Evolutionary conservation across 208 protist genomes (phyloP), one percentile per base, ranked within the genome.

Genomic region (Acanthamoeba sp.): DNA sequence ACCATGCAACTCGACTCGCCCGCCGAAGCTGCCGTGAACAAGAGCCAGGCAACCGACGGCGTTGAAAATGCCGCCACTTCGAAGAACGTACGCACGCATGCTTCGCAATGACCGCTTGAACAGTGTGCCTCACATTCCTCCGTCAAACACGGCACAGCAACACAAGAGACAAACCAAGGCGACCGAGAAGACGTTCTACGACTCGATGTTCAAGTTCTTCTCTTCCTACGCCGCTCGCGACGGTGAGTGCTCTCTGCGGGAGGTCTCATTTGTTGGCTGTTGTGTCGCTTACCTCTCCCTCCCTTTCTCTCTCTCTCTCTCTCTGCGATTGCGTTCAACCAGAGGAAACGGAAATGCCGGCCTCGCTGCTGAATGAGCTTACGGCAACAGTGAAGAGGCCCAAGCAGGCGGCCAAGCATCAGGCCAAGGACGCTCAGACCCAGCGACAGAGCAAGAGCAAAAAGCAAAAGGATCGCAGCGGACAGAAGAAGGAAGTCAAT

Each of bases 181-280:
- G 0, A 82, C 38, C 0, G 73, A 82, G 40, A 82, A 82, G 73
- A 32, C 40, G 10, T 82, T 82, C 73, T 82, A 82, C 32, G 73
- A 82, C 40, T 82, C 73, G 20, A 82, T 82, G 73, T 82, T 82
- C 40, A 82, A 82, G 73, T 82, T 82, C 73, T 82, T 82, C 73
- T 82, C 73, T 27, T 82, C 73, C 38, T 82, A 82, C 38, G 40
- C 73, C 20, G 38, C 73, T 82, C 38, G 40, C 24, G 73, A 50
- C 24, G 38, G 73, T 50, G 50, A 82, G 18, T 78, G 32, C 6
- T 7, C 36, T 42, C 4, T 38, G 22, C 57, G 57, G 27, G 52
- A 59, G 14, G 20, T 20, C 20, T 10, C n/a, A n/a, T n/a, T n/a
- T n/a, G n/a, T n/a, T n/a, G n/a, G n/a, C n/a, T n/a, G n/a, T n/a